A percentile compares a stretch with the other conserved stretches of the same genome.
These are phyloP conservation scores for Fragilariopsis cylindrus DNA, from an alignment of 108 stramenopile species.

Conservation along the genomic window DNA sequence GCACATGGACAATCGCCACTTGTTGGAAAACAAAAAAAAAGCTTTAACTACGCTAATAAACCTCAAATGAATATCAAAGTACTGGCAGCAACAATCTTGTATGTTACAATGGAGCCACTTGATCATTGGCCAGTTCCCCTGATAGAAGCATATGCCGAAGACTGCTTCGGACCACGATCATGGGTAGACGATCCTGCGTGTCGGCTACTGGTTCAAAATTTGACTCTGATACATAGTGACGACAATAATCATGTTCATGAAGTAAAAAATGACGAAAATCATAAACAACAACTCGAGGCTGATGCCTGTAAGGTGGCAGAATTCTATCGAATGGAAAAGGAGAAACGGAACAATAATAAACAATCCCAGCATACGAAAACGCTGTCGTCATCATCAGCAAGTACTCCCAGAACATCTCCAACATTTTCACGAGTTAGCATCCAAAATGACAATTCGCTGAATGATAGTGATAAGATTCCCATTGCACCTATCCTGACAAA, in stretches of 20 bases:
- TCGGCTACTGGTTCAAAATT: conserved; percentile 58
- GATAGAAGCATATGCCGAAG: conserved; percentile 65
- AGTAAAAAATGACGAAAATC: conserved; percentile 9
- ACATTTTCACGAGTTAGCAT: not conserved
- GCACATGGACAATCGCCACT: conserved; percentile 25
- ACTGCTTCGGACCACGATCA: conserved; percentile 67
- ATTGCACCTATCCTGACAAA: not conserved
- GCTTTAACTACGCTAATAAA: not conserved
- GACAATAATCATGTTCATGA: not conserved
- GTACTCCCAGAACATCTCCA: conserved; percentile 4
- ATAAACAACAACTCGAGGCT: conserved; percentile 19
- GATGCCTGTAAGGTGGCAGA: conserved; percentile 41
- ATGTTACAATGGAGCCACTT: conserved; percentile 49
- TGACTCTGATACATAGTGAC: conserved; percentile 43
- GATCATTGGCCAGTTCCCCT: conserved; percentile 77
- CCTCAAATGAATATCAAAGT: conserved; percentile 35
- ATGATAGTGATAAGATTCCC: not conserved
- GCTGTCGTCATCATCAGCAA: not conserved
- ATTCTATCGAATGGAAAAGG: conserved; percentile 19
- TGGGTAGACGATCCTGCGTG: conserved; percentile 73
- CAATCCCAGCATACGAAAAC: too few relatives aligned
- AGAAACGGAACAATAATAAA: not conserved
- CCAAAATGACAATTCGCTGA: not conserved
- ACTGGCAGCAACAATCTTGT: conserved; percentile 61
- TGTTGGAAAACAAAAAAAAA: conserved; percentile 27